These are phyloP conservation scores for Erythrophleum fordii DNA, from an alignment of 306 rosid species.

Conservation along the genomic window DNA sequence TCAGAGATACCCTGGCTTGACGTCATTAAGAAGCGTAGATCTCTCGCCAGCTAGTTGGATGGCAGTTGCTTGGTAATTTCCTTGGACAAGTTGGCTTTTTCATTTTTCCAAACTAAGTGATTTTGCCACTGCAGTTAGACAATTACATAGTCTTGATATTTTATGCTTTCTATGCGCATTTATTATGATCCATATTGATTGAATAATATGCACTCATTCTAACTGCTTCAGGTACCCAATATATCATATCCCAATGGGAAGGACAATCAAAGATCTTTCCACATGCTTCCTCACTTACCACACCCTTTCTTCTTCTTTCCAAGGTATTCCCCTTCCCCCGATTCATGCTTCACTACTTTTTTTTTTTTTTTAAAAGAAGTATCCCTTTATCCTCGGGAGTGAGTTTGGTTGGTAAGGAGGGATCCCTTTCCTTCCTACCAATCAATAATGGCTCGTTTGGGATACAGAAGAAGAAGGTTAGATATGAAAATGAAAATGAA, in stretches of 20 bases:
- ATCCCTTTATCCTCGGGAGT: too few relatives aligned
- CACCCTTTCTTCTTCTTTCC: constrained; percentile 96
- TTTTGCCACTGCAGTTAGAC: neutral
- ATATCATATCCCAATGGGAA: constrained; percentile 98
- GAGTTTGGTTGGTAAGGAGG: too few relatives aligned
- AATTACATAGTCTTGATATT: neutral
- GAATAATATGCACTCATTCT: neutral
- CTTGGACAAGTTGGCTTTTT: neutral
- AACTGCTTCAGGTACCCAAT: constrained; percentile 85
- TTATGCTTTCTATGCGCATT: neutral
- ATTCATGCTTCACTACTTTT: neutral
- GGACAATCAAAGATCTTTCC: constrained; percentile 86
- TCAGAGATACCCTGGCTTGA: constrained; percentile 85
- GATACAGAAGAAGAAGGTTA: too few relatives aligned
- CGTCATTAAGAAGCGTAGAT: constrained; percentile 92
- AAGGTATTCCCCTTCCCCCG: constrained; percentile 58
- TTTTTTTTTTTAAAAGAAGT: too few relatives aligned
- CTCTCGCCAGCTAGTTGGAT: constrained; percentile 99
- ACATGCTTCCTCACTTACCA: constrained; percentile 95
- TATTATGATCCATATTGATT: constrained; percentile 16
- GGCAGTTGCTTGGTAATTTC: constrained; percentile 85
- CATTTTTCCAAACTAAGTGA: neutral
- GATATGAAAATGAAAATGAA: too few relatives aligned
- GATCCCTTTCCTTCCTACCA: too few relatives aligned
- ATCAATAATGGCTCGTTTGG: too few relatives aligned